Percentiles rank a stretch among this genome's conserved stretches.
phyloP scores from a whole-genome alignment of 2,329 filamentous ascomycete genomes.

The Colletotrichum sp. region DNA sequence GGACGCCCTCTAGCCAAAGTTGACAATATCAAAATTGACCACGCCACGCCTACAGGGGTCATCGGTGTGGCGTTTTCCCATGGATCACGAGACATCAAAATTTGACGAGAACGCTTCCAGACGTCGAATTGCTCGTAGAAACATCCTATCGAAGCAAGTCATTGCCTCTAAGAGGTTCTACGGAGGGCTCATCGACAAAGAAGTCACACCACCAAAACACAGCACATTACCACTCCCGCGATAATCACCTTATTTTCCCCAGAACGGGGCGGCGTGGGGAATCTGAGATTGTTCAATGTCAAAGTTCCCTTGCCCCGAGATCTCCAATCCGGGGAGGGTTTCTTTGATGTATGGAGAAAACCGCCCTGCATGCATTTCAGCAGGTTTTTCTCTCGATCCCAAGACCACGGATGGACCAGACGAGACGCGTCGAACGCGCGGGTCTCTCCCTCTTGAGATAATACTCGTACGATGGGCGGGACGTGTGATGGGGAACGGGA shows the following conservation, averaged over 20 bases:
- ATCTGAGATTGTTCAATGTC: neutral
- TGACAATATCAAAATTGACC: neutral
- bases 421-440: neutral
- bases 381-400: neutral
- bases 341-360: neutral
- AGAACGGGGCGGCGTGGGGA: neutral
- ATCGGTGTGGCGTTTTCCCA: neutral
- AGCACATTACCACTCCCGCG: neutral
- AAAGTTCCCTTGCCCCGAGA: neutral
- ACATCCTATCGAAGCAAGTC: neutral
- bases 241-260: neutral
- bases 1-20: neutral
- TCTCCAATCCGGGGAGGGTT: neutral
- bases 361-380: neutral
- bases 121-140: neutral
- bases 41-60: neutral
- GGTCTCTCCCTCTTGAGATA: neutral
- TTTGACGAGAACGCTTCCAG: neutral
- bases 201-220: neutral
- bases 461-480: slow-evolving; percentile 5
- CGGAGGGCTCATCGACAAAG: neutral
- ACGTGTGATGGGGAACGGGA: neutral
- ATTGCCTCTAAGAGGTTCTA: neutral
- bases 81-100: neutral
- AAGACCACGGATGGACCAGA: neutral